Evolutionary conservation across 106 monocot genomes (phyloP).

Genomic region (Dendrobium officinale): DNA sequence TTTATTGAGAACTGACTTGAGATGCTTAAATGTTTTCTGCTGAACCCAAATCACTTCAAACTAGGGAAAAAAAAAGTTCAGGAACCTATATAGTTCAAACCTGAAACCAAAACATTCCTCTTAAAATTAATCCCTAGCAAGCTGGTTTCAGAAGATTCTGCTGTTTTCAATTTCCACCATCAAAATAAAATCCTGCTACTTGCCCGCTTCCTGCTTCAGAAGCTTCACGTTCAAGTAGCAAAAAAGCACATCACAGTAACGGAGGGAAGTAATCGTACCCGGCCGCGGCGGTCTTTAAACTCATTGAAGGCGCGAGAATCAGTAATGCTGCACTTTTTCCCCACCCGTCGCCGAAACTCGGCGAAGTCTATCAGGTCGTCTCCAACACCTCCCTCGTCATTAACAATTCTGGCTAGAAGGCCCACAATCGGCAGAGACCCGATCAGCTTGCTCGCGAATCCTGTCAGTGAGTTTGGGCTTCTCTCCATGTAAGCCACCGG

Average conservation of each 20-base stretch:
- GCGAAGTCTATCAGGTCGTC: slow-evolving; percentile 94
- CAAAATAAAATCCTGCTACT: not conserved
- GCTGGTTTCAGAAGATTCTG: not conserved
- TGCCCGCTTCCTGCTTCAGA: not conserved
- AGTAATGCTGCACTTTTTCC: slow-evolving; percentile 72
- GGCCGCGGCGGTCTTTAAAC: slow-evolving; percentile 79
- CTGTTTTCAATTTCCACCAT: not conserved
- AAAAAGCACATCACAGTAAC: not conserved
- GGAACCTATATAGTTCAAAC: not conserved
- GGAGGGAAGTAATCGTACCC: slow-evolving; percentile 23
- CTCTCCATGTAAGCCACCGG: slow-evolving; percentile 71
- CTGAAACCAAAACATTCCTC: not conserved
- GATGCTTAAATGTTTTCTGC: too few species aligned
- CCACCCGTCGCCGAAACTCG: slow-evolving; percentile 86
- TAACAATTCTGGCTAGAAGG: slow-evolving; percentile 71
- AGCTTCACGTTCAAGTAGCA: not conserved
- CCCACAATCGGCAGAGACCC: slow-evolving; percentile 88
- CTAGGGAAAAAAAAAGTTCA: not conserved
- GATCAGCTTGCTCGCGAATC: slow-evolving; percentile 58
- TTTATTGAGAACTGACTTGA: too few species aligned
- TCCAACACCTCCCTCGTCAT: slow-evolving; percentile 94
- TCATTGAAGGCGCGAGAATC: slow-evolving; percentile 78
- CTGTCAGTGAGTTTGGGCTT: slow-evolving; percentile 55
- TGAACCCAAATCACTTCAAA: not conserved
- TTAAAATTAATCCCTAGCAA: not conserved